A percentile compares a stretch with the other conserved stretches of the same genome.
phyloP scores from a whole-genome alignment of 345 rosid species.

The Ceriops zippeliana region DNA sequence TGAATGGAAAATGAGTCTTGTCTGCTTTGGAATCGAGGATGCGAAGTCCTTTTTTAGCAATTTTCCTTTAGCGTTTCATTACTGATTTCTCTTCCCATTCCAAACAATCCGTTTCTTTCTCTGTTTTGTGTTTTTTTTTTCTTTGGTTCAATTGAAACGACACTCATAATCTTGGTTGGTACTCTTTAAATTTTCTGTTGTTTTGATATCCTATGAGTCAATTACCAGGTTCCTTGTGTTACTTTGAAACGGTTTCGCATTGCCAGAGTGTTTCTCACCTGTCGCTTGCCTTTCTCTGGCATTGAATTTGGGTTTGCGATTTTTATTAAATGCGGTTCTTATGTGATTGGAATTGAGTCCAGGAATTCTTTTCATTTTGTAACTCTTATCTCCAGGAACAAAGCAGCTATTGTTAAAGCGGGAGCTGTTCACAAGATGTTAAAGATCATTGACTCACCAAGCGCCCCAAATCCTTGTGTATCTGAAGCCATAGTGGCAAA shows the following conservation, averaged over 20 bases:
- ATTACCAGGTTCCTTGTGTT: slow-evolving; percentile 32
- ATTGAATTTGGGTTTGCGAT: slow-evolving; percentile 2
- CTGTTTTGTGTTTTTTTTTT: background rate
- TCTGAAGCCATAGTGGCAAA: slow-evolving; percentile 89
- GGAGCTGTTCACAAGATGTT: slow-evolving; percentile 96
- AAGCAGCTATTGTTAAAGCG: slow-evolving; percentile 97
- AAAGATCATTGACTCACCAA: slow-evolving; percentile 65
- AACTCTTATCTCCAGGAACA: slow-evolving; percentile 59
- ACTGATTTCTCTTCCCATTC: background rate
- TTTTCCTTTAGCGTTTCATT: slow-evolving; percentile 11
- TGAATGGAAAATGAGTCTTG: background rate
- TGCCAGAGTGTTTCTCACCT: background rate
- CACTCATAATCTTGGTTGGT: background rate
- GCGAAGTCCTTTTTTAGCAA: slow-evolving; percentile 18
- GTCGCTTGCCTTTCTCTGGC: background rate
- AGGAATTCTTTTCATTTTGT: background rate
- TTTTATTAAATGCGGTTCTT: slow-evolving; percentile 3
- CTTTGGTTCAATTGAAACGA: background rate
- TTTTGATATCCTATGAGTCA: slow-evolving; percentile 34
- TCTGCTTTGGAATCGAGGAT: slow-evolving; percentile 8
- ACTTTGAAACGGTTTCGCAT: slow-evolving; percentile 9
- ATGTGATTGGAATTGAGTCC: background rate
- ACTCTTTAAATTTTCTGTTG: background rate
- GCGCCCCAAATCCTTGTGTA: slow-evolving; percentile 39
- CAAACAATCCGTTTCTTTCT: background rate